Evolutionary conservation across 1,284 basidiomycete species (phyloP), one percentile per base, ranked within the genome.

Genomic region (Puccinia sorghi): DNA sequence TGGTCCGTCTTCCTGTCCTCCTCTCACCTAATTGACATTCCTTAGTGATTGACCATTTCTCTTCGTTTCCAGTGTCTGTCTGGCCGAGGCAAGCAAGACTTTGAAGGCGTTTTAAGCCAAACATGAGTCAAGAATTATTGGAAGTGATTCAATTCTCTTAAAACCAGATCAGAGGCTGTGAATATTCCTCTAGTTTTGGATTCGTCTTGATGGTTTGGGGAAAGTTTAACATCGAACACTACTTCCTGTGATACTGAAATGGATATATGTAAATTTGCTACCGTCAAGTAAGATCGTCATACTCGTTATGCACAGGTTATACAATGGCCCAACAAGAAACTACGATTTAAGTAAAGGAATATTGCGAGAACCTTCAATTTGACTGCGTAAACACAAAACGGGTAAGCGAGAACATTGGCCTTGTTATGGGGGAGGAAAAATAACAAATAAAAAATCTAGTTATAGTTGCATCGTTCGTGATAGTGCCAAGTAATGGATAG

Each of bases 71-170:
- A 80, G 69, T 70, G 92, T 82, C 86, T 94, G 67, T 93, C 92
- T 69, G 94, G 94, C 71, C 88, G 94, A 81, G 94, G 94, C 46
- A 94, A 97, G 85, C 97, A 97, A 85, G 94, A 97, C 83, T 94
- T 97, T 0, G 92, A 70, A 39, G 41, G 69, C 43, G 57, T 77
- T 61, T 39, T 67, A 13, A 59, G 46, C 46, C 52, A 70, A 50
- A 67, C 46, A 7, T 67, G 64, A 67, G 20, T 67, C 59, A n/a
- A 20, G 22, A 25, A 59, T 61, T 61, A 0, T 39, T 20, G 59
- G 59, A 17, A 7, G 6, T 39, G 12, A 20, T 39, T 39, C 20
- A 39, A 61, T 61, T 61, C 5, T 15, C 11, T 61, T 20, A 20
- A 1, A 15, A n/a, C 37, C 4, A 9, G 1, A 39, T 61, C 37